These are phyloP conservation scores for Monilinia laxa DNA, from an alignment of 2,329 filamentous ascomycete genomes.

Conservation along the genomic window DNA sequence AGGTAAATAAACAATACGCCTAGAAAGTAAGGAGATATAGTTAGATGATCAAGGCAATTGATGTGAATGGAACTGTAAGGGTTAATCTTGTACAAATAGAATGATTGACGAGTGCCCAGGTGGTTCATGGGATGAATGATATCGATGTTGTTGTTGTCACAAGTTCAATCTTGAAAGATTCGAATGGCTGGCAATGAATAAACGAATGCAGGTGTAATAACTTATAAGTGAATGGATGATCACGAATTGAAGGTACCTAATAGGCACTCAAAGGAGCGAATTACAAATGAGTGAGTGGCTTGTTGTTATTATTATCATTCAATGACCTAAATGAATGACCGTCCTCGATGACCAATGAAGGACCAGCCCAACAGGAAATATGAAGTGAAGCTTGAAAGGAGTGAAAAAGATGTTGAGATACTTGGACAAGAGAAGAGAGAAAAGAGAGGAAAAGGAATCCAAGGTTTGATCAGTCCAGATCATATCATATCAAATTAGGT, in stretches of 20 bases:
- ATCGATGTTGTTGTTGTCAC: neutral
- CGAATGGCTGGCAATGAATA: neutral
- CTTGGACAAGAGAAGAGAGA: too few species aligned
- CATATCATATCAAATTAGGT: neutral
- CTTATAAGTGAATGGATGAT: too few species aligned
- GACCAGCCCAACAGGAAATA: too few species aligned
- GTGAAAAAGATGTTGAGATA: neutral
- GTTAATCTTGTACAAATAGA: neutral
- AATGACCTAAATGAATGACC: neutral
- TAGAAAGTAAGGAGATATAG: too few species aligned
- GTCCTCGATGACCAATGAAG: conserved; percentile 15
- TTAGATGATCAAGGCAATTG: neutral
- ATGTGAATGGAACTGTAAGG: neutral
- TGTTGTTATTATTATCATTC: neutral
- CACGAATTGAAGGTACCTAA: too few species aligned
- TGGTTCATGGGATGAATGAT: neutral
- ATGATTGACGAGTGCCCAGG: neutral
- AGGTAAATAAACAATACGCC: neutral
- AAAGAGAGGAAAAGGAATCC: too few species aligned
- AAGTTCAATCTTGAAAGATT: neutral
- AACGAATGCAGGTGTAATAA: neutral
- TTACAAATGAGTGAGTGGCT: conserved; percentile 10
- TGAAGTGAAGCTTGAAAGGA: conserved; percentile 13
- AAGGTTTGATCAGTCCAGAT: neutral
- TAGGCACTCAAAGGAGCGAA: neutral